Conservation (phyloP, 208 protist genomes). For the Kentomonas sorsogonicus region DNA sequence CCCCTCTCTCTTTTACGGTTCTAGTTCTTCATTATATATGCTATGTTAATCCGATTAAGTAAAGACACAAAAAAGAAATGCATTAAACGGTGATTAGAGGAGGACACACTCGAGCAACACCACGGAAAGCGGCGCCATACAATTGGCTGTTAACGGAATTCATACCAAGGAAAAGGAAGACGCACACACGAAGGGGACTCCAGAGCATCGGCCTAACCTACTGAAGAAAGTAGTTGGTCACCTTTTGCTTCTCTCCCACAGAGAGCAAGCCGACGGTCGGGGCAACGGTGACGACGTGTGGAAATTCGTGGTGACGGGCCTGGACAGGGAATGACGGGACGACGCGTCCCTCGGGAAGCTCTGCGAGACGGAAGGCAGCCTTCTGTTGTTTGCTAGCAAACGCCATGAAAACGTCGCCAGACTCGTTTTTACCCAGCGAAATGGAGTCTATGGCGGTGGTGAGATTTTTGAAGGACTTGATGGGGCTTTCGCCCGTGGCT, state of each 20-base stretch:
- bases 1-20: conserved; percentile 6
- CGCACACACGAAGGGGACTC: too few relatives aligned
- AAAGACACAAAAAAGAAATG: too few relatives aligned
- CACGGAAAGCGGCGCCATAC: too few relatives aligned
- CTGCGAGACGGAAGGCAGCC: conserved; percentile 69
- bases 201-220: too few relatives aligned
- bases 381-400: conserved; percentile 71
- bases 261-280: conserved; percentile 75
- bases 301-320: conserved; percentile 57
- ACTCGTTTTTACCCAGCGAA: conserved; percentile 50
- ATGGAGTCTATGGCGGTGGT: conserved; percentile 58
- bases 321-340: conserved; percentile 77
- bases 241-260: conserved; percentile 77
- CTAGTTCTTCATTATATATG: conserved; percentile 9
- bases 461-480: conserved; percentile 69
- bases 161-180: too few relatives aligned
- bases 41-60: too few relatives aligned
- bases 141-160: too few relatives aligned
- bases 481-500: conserved; percentile 19
- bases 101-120: too few relatives aligned
- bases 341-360: conserved; percentile 58
- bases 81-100: too few relatives aligned
- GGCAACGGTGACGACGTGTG: conserved; percentile 58
- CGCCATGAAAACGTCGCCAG: conserved; percentile 50
- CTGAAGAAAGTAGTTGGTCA: conserved; percentile 89